Evolutionary conservation across 345 rosid genomes (phyloP), one percentile per base, ranked within the genome.

Genomic region (Boechera stricta): DNA sequence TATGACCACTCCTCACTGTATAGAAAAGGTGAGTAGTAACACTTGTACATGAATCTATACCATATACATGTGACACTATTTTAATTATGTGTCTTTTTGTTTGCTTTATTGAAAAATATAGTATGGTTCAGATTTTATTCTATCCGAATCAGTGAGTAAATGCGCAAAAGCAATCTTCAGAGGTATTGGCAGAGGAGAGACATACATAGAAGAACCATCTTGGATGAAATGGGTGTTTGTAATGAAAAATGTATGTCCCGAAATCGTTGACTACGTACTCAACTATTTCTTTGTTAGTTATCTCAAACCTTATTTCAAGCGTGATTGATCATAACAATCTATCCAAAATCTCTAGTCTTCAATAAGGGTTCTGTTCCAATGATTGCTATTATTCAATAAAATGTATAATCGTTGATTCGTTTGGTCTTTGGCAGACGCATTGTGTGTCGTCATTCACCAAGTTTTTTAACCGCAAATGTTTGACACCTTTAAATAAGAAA

Each of bases 101-200:
- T 16, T 75, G 58, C 2, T 42, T 10, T 29, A n/a, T 57, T 47
- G 13, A 5, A 12, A 58, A 44, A 60, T 32, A 21, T 15, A 78
- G 77, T 58, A 3, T 9, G 77, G 73, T 59, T 57, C 73, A n/a
- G 73, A 72, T 18, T 72, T 57, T 29, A 4, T 72, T 2, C 24
- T 72, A 2, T 64, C 72, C 0, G 72, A 57, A 65, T 71, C 81
- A 12, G 72, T 65, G 10, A 9, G 5, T 4, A 66, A 7, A 57
- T 72, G 72, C 9, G 72, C 73, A 58, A 71, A 58, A 49, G 29
- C 68, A 29, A 65, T 72, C 4, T 65, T 78, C 21, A n/a, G 1
- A 29, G 81, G 81, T 12, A 78, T 78, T 39, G 6, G 24, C 6
- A 72, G 77, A 58, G 77, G 81, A 57, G 67, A 78, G 15, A 48